Conservation (phyloP, 2,329 filamentous ascomycete genomes). For the Hypoxylon sp. region DNA sequence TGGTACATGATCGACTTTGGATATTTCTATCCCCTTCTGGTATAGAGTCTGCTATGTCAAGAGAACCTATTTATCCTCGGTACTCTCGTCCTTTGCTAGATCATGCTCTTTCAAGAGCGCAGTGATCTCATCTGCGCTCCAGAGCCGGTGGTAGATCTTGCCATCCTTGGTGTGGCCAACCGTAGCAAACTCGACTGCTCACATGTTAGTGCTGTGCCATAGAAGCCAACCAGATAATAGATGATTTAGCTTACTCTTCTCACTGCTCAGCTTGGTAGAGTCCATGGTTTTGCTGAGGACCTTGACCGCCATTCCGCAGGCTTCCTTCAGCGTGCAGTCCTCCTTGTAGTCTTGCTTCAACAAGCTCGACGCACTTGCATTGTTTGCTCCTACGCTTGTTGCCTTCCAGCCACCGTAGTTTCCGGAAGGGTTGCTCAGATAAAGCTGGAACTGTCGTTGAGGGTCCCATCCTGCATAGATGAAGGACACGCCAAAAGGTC, state of each 20-base stretch:
- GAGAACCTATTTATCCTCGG: constrained; percentile 66
- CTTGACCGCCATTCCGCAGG: constrained; percentile 96
- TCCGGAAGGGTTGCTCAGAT: constrained; percentile 97
- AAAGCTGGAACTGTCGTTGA: constrained; percentile 95
- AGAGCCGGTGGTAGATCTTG: constrained; percentile 97
- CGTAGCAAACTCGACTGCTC: constrained; percentile 92
- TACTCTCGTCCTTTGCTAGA: constrained; percentile 83
- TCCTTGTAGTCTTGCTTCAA: constrained; percentile 99
- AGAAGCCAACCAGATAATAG: constrained; percentile 13
- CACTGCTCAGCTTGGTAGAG: constrained; percentile 96
- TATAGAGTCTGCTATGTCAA: constrained; percentile 1
- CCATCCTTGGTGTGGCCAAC: constrained; percentile 94
- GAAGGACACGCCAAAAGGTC: constrained; percentile 98
- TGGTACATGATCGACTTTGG: constrained; percentile 32
- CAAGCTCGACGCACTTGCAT: constrained; percentile 94
- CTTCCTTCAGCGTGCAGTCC: constrained; percentile 94
- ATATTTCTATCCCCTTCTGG: constrained; percentile 9
- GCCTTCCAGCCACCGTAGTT: constrained; percentile 99
- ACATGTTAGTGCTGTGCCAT: constrained; percentile 35
- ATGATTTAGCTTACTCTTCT: constrained; percentile 82
- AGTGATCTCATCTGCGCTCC: constrained; percentile 96
- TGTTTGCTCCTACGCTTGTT: constrained; percentile 96
- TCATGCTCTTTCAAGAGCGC: constrained; percentile 94
- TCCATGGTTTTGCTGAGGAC: constrained; percentile 99
- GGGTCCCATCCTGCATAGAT: constrained; percentile 99